phyloP scores from a whole-genome alignment of 2,329 filamentous ascomycete species.

The Ophiostoma ulmi region DNA sequence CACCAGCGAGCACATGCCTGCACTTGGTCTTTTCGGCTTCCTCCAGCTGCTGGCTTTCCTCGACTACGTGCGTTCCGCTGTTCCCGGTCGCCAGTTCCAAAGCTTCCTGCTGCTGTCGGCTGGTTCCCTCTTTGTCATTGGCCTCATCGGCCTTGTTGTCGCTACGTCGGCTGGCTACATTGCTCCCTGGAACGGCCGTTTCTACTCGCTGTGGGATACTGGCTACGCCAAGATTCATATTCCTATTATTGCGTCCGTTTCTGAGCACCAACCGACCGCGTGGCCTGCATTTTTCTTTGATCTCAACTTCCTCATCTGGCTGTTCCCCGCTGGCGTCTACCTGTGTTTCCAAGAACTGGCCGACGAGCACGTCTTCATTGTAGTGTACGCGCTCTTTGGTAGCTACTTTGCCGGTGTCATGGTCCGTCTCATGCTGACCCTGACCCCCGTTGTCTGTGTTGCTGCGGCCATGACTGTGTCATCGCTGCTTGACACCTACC shows the following conservation, averaged over 20 bases:
- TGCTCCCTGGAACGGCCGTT: slow-evolving; percentile 95
- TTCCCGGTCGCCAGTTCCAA: slow-evolving; percentile 91
- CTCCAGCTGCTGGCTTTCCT: slow-evolving; percentile 90
- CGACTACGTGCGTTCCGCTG: slow-evolving; percentile 80
- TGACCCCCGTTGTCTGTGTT: slow-evolving; percentile 94
- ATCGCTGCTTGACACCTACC: slow-evolving; percentile 80
- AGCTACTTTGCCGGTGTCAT: slow-evolving; percentile 99
- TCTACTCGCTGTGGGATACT: slow-evolving; percentile 99
- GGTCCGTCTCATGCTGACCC: slow-evolving; percentile 96
- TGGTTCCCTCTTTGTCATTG: slow-evolving; percentile 66
- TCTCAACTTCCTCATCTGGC: slow-evolving; percentile 95
- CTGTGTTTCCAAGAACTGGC: slow-evolving; percentile 91
- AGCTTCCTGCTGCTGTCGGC: slow-evolving; percentile 76
- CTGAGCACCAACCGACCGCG: slow-evolving; percentile 96
- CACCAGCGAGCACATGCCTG: slow-evolving; percentile 98
- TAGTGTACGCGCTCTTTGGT: slow-evolving; percentile 93
- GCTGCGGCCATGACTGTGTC: slow-evolving; percentile 85
- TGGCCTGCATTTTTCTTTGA: slow-evolving; percentile 99
- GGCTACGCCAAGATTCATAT: slow-evolving; percentile 99
- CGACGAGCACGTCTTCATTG: slow-evolving; percentile 96
- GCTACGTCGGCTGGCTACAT: slow-evolving; percentile 84
- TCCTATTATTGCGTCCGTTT: slow-evolving; percentile 98
- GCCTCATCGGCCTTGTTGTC: slow-evolving; percentile 73
- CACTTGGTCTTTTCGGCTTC: slow-evolving; percentile 90
- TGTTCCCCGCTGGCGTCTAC: slow-evolving; percentile 78